phyloP scores from a whole-genome alignment of 2,329 filamentous ascomycete genomes.

The Cadophora luteo-olivacea region DNA sequence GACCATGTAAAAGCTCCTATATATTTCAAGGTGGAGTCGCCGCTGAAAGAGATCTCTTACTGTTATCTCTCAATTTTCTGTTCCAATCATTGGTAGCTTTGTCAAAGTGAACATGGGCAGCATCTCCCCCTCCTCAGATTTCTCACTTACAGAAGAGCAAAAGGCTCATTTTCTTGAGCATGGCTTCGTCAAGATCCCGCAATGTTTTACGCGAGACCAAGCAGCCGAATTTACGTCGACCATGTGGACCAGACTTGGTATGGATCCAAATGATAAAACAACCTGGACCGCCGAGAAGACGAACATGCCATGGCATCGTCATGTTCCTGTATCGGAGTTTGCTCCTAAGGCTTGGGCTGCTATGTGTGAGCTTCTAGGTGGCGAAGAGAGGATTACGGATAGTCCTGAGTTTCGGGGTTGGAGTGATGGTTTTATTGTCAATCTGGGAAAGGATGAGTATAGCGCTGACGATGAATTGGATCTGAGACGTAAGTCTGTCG shows the following conservation, averaged over 20 bases:
- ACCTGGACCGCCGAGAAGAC: slow-evolving; percentile 69
- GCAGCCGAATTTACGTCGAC: slow-evolving; percentile 54
- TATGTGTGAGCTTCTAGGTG: slow-evolving; percentile 70
- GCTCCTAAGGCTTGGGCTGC: slow-evolving; percentile 71
- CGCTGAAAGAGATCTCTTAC: not conserved
- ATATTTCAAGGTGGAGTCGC: not conserved
- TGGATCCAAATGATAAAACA: slow-evolving; percentile 65
- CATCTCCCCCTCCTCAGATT: slow-evolving; percentile 18
- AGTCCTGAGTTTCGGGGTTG: slow-evolving; percentile 55
- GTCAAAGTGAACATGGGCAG: slow-evolving; percentile 23
- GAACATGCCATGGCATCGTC: slow-evolving; percentile 69
- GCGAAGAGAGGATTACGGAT: slow-evolving; percentile 59
- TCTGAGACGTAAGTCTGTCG: slow-evolving; percentile 37
- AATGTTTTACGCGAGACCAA: slow-evolving; percentile 57
- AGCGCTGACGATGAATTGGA: slow-evolving; percentile 58
- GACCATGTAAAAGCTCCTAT: not conserved
- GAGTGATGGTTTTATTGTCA: slow-evolving; percentile 73
- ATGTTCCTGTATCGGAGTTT: slow-evolving; percentile 59
- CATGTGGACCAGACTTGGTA: slow-evolving; percentile 70
- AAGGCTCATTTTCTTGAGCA: slow-evolving; percentile 60
- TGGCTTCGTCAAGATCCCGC: slow-evolving; percentile 59
- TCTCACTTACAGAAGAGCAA: slow-evolving; percentile 50
- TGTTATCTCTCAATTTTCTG: not conserved
- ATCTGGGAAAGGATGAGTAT: slow-evolving; percentile 63
- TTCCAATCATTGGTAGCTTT: not conserved